Conservation (phyloP, 2,329 filamentous ascomycete genomes). For the Aspergillus fijiensis region DNA sequence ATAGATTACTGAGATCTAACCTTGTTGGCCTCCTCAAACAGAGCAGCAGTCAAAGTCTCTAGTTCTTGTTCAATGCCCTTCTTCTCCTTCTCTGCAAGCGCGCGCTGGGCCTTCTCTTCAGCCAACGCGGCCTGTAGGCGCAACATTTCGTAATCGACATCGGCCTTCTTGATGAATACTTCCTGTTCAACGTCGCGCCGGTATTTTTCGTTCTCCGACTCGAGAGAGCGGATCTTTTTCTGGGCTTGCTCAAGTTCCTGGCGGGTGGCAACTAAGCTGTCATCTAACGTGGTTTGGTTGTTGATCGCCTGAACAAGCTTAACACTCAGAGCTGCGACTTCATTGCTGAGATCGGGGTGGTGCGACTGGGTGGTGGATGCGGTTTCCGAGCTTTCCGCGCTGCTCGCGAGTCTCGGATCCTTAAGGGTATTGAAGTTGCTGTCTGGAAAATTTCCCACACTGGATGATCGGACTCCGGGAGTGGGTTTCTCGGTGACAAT, state of each 20-base stretch:
- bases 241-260: constrained; percentile 76
- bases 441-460: constrained; percentile 35
- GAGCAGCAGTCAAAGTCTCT: constrained; percentile 81
- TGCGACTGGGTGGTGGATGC: constrained; percentile 35
- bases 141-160: constrained; percentile 70
- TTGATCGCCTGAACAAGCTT: constrained; percentile 98
- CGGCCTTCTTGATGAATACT: constrained; percentile 71
- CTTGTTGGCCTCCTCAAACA: constrained; percentile 98
- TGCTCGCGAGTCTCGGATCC: constrained; percentile 42
- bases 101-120: constrained; percentile 66
- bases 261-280: constrained; percentile 76
- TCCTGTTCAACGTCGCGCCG: constrained; percentile 69
- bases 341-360: constrained; percentile 64
- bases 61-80: constrained; percentile 88
- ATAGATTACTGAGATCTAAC: constrained; percentile 36
- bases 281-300: constrained; percentile 87
- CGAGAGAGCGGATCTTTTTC: constrained; percentile 66
- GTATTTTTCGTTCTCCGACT: constrained; percentile 67
- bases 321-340: constrained; percentile 86
- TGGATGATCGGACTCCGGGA: constrained; percentile 24
- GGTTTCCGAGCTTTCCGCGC: constrained; percentile 37
- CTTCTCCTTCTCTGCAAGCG: constrained; percentile 72
- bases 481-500: constrained; percentile 31
- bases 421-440: constrained; percentile 49
- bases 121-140: constrained; percentile 58